These are phyloP conservation scores for Mucor sp. DNA, from an alignment of 371 early-diverging fungal genomes.

Conservation along the genomic window DNA sequence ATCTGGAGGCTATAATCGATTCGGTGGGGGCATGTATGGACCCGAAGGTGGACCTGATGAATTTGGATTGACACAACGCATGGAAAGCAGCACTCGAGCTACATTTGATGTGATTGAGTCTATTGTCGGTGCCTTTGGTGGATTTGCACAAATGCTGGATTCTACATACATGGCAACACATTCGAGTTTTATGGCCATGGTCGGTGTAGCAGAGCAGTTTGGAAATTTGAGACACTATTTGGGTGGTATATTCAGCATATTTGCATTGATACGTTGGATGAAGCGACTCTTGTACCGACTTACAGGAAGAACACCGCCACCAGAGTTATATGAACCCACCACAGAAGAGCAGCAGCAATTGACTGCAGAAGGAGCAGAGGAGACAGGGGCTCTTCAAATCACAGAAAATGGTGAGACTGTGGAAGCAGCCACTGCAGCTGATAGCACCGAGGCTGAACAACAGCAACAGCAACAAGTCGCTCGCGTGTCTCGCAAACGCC, in stretches of 20 bases:
- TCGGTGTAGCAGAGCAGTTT: constrained; percentile 96
- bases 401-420: constrained; percentile 28
- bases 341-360: constrained; percentile 17
- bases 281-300: constrained; percentile 61
- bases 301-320: constrained; percentile 66
- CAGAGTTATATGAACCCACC: constrained; percentile 60
- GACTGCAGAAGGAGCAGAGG: neutral
- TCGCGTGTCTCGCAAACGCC: constrained; percentile 49
- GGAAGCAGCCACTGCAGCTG: constrained; percentile 2
- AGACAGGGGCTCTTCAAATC: constrained; percentile 31
- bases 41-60: constrained; percentile 60
- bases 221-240: constrained; percentile 82
- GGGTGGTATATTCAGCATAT: constrained; percentile 77
- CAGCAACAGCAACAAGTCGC: constrained; percentile 56
- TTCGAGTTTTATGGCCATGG: constrained; percentile 96
- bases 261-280: constrained; percentile 70
- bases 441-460: constrained; percentile 34
- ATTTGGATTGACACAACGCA: constrained; percentile 70
- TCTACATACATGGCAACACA: constrained; percentile 96
- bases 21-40: constrained; percentile 54
- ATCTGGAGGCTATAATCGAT: constrained; percentile 30
- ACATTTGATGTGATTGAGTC: constrained; percentile 90
- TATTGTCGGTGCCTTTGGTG: constrained; percentile 94
- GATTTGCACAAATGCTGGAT: constrained; percentile 96
- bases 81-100: constrained; percentile 85